Evolutionary conservation across 495 filamentous ascomycete genomes (phyloP).

Genomic region (Daldinia loculata): DNA sequence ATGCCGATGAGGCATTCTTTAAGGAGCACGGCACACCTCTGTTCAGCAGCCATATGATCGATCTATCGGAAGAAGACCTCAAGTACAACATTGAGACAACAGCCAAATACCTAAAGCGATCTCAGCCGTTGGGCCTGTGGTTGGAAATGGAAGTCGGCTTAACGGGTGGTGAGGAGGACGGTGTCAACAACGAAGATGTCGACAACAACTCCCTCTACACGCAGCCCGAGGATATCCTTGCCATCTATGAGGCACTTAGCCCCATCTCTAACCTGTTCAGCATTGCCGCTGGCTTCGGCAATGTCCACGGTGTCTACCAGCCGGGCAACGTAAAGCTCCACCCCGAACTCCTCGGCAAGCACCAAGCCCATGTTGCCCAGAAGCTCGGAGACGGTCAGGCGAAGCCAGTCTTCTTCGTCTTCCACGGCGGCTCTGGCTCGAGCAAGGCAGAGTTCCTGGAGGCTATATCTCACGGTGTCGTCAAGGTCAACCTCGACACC

Average conservation of each 20-base stretch:
- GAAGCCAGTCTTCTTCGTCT: conserved; percentile 98
- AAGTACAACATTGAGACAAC: conserved; percentile 92
- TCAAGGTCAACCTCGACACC: conserved; percentile 98
- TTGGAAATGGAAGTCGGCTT: conserved; percentile 99
- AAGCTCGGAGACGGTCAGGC: conserved; percentile 63
- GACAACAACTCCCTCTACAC: conserved; percentile 98
- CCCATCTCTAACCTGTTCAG: conserved; percentile 93
- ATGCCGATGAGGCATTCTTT: conserved; percentile 91
- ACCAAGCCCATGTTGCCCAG: conserved; percentile 89
- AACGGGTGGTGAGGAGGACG: conserved; percentile 95
- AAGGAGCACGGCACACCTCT: conserved; percentile 91
- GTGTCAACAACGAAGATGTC: conserved; percentile 85
- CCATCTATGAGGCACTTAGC: conserved; percentile 82
- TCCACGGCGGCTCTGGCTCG: conserved; percentile 96
- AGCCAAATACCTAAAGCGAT: conserved; percentile 87
- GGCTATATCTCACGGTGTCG: conserved; percentile 91
- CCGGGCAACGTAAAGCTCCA: conserved; percentile 96
- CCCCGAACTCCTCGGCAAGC: conserved; percentile 91
- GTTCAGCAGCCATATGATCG: conserved; percentile 98
- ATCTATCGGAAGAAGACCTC: conserved; percentile 81
- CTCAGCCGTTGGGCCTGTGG: conserved; percentile 96
- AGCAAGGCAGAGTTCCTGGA: conserved; percentile 85
- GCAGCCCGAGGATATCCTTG: conserved; percentile 92
- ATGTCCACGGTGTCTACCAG: conserved; percentile 99
- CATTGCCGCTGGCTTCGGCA: conserved; percentile 97